Conservation (phyloP, 1,284 basidiomycete species). For the Inonotus hispidus region DNA sequence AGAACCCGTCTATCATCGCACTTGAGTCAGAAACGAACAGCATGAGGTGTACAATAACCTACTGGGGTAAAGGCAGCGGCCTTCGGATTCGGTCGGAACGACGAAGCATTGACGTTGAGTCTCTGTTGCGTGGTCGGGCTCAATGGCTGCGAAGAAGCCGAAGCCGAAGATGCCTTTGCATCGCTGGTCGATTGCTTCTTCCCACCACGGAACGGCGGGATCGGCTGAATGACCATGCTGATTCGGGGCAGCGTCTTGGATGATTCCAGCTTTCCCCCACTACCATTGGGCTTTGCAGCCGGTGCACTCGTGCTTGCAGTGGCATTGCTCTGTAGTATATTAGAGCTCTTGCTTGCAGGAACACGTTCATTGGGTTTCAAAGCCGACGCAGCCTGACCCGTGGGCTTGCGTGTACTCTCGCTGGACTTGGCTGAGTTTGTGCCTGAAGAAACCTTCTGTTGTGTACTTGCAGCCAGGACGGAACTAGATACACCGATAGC, state of each 20-base stretch:
- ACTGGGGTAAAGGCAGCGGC: conserved; percentile 72
- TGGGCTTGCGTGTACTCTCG: conserved; percentile 14
- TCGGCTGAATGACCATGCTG: conserved; percentile 77
- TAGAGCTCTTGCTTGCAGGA: conserved; percentile 16
- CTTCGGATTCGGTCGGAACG: conserved; percentile 80
- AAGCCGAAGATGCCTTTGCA: conserved; percentile 21
- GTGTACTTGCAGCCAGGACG: conserved; percentile 31
- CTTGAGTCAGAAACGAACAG: background rate
- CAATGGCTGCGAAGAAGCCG: conserved; percentile 35
- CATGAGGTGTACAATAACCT: conserved; percentile 23
- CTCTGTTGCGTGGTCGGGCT: conserved; percentile 35
- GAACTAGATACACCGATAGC: conserved; percentile 47
- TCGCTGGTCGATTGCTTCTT: conserved; percentile 31
- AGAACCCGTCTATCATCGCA: conserved; percentile 14
- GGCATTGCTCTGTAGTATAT: background rate
- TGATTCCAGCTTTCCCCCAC: conserved; percentile 8
- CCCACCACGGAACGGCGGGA: conserved; percentile 86
- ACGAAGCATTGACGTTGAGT: conserved; percentile 70
- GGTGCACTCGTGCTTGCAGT: background rate
- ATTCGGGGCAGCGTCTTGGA: conserved; percentile 28
- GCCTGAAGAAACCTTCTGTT: conserved; percentile 28
- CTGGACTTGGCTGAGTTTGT: conserved; percentile 15
- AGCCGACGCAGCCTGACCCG: conserved; percentile 6
- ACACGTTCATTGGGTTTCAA: conserved; percentile 12
- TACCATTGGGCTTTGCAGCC: conserved; percentile 7